Conservation (phyloP, 345 rosid species). For the Ceriops tagal region DNA sequence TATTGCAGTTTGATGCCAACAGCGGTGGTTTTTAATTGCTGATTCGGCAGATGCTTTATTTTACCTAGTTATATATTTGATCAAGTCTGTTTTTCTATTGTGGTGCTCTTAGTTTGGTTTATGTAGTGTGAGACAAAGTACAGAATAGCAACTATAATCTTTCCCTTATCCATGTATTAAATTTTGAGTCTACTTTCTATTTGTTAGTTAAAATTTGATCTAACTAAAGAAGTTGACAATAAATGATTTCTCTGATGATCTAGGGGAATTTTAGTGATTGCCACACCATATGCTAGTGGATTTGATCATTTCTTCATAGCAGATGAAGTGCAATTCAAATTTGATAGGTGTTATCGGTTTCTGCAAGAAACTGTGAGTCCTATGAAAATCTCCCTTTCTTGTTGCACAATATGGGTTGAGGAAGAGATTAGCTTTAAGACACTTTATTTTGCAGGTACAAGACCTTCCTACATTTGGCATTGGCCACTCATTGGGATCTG, state of each 20-base stretch:
- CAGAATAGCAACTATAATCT: no score
- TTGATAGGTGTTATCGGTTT: slow-evolving; percentile 73
- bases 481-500: slow-evolving; percentile 93
- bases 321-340: slow-evolving; percentile 95
- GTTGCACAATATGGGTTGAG: slow-evolving; percentile 5
- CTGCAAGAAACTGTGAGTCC: slow-evolving; percentile 71
- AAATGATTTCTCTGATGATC: slow-evolving; percentile 21
- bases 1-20: neutral
- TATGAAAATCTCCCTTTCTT: neutral
- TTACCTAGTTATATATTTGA: neutral
- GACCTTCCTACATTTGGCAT: slow-evolving; percentile 94
- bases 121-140: no score
- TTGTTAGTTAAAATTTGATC: no score
- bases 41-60: neutral
- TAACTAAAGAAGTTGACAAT: slow-evolving; percentile 11
- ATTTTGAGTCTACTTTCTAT: neutral
- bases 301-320: slow-evolving; percentile 90
- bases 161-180: neutral
- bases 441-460: slow-evolving; percentile 46
- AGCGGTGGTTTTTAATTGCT: neutral
- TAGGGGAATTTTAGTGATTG: slow-evolving; percentile 92
- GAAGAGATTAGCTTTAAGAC: slow-evolving; percentile 3
- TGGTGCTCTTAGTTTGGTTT: no score
- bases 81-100: no score
- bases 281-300: slow-evolving; percentile 96